Evolutionary conservation across 2,329 filamentous ascomycete species (phyloP), one percentile per base, ranked within the genome.

Genomic region (Ascochyta rabiei): DNA sequence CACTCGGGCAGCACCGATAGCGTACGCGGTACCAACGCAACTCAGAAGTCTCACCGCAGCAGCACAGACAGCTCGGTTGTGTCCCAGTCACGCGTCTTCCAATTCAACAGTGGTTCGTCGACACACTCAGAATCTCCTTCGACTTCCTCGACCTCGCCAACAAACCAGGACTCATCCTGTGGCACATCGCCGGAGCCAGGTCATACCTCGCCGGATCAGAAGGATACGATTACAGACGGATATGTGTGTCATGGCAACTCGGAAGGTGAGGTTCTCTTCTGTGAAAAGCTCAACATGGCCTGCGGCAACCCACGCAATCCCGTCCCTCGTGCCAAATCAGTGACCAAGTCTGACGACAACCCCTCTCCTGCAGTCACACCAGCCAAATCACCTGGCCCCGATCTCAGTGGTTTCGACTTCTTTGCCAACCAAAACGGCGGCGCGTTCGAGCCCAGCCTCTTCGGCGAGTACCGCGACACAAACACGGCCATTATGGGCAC

Each of bases 381-480:
- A 61, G 62, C 66, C 56, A 72, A 73, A 53, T 64, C 70, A 10
- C 66, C 71, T 52, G 62, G 63, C 35, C 56, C 68, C 51, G 57
- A 54, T 39, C 71, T 76, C 46, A 77, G 84, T 48, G 84, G 84
- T 63, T 81, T 91, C 65, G 88, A 90, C 71, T 93, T 89, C 85
- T 80, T 95, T 44, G 84, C 87, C 34, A 87, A 89, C 66, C 90
- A 96, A 72, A 93, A 92, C 66, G 88, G 88, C 53, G 90, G 90
- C 51, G 86, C 89, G 60, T 97, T 98, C 67, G 93, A 98, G 59
- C 93, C 95, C 0, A 87, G 95, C 50, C 81, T 98, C 4, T 98
- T 97, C 73, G 90, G 89, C 48, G 90, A 92, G 65, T 98, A 97
- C 76, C 88, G 95, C 47, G 95, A 99, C 69, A 87, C 91, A 0